Evolutionary conservation across 208 protist genomes (phyloP).

Genomic region (Vickermania ingenoplastis): DNA sequence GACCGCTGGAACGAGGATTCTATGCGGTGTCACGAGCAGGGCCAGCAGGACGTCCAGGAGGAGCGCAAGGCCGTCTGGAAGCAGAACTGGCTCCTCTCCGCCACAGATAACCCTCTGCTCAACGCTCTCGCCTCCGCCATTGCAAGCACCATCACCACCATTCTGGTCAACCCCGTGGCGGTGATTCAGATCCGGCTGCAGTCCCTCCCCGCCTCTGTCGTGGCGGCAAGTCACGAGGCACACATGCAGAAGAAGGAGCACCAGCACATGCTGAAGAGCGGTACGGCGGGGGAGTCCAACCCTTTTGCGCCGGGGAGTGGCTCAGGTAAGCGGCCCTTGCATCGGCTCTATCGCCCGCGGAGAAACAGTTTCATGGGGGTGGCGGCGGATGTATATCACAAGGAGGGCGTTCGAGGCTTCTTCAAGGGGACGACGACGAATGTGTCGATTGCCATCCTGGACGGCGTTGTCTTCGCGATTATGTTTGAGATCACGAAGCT

Average conservation of each 20-base stretch:
- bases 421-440: conserved; percentile 79
- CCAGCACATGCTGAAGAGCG: neutral
- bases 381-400: conserved; percentile 33
- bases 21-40: conserved; percentile 13
- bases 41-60: conserved; percentile 3
- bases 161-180: conserved; percentile 72
- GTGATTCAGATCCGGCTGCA: conserved; percentile 79
- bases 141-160: conserved; percentile 54
- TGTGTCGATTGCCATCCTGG: conserved; percentile 51
- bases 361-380: conserved; percentile 17
- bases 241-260: neutral
- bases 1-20: conserved; percentile 12
- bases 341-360: neutral
- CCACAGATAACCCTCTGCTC: conserved; percentile 71
- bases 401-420: conserved; percentile 60
- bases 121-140: conserved; percentile 54
- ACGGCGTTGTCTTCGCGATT: conserved; percentile 69
- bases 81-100: conserved; percentile 60
- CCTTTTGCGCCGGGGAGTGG: neutral
- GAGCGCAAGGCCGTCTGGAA: conserved; percentile 16
- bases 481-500: conserved; percentile 85
- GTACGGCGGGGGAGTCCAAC: neutral
- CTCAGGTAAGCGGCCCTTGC: no score
- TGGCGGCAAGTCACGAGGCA: conserved; percentile 1
- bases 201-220: conserved; percentile 29